These are phyloP conservation scores for Neoboletus subvelutipes DNA, from an alignment of 768 basidiomycete genomes.

Conservation along the genomic window DNA sequence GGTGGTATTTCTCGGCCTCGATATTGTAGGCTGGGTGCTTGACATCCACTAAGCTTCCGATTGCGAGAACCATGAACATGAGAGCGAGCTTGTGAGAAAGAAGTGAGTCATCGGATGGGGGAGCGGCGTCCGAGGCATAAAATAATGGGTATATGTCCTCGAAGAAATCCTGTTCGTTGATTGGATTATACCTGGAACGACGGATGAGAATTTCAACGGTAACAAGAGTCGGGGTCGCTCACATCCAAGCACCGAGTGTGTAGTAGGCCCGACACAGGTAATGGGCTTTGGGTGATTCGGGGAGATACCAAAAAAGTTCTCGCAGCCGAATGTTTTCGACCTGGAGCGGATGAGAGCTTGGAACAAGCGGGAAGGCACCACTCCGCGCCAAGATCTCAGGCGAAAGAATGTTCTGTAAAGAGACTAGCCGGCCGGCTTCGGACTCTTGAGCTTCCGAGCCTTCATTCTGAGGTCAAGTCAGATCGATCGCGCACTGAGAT, in stretches of 20 bases:
- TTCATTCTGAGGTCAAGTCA: slow-evolving; percentile 50
- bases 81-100: slow-evolving; percentile 61
- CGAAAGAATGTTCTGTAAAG: slow-evolving; percentile 56
- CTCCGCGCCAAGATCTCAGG: slow-evolving; percentile 63
- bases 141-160: slow-evolving; percentile 58
- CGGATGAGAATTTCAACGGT: slow-evolving; percentile 8
- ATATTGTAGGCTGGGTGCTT: slow-evolving; percentile 55
- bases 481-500: not conserved
- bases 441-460: slow-evolving; percentile 51
- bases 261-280: slow-evolving; percentile 61
- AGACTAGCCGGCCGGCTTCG: slow-evolving; percentile 45
- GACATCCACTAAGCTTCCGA: slow-evolving; percentile 63
- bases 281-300: slow-evolving; percentile 56
- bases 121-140: slow-evolving; percentile 45
- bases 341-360: slow-evolving; percentile 39
- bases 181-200: slow-evolving; percentile 60
- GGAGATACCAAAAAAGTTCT: slow-evolving; percentile 69
- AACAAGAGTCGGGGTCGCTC: slow-evolving; percentile 26
- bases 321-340: slow-evolving; percentile 49
- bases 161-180: slow-evolving; percentile 58
- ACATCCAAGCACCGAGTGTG: slow-evolving; percentile 72
- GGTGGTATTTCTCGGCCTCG: slow-evolving; percentile 71
- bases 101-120: slow-evolving; percentile 50
- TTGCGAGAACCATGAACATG: slow-evolving; percentile 65
- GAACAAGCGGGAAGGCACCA: slow-evolving; percentile 61